Evolutionary conservation across 2,329 filamentous ascomycete genomes (phyloP).

Genomic region (Fusarium veterinarium): DNA sequence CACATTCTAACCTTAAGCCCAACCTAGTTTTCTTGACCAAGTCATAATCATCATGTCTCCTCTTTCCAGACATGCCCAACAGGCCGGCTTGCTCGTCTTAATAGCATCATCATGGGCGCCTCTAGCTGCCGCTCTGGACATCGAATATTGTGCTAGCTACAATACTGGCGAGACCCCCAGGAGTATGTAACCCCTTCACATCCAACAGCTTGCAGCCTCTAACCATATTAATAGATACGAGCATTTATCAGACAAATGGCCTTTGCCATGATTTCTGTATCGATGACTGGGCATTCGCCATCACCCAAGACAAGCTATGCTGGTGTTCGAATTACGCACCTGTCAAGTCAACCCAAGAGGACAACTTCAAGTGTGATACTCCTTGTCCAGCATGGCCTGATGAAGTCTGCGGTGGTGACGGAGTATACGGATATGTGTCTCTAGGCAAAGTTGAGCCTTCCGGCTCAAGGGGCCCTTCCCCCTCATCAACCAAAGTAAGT

Average conservation of each 20-base stretch:
- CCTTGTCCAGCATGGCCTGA: slow-evolving; percentile 75
- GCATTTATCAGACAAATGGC: slow-evolving; percentile 75
- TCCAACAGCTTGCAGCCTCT: not conserved
- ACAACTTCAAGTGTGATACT: slow-evolving; percentile 62
- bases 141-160: slow-evolving; percentile 51
- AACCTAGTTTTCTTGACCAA: slow-evolving; percentile 22
- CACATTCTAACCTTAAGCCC: slow-evolving; percentile 16
- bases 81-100: slow-evolving; percentile 40
- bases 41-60: slow-evolving; percentile 38
- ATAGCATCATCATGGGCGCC: slow-evolving; percentile 41
- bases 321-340: slow-evolving; percentile 82
- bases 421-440: slow-evolving; percentile 73
- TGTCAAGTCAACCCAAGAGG: slow-evolving; percentile 53
- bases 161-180: slow-evolving; percentile 50
- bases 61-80: slow-evolving; percentile 30
- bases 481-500: slow-evolving; percentile 48
- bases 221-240: slow-evolving; percentile 55
- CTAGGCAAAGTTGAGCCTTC: slow-evolving; percentile 62
- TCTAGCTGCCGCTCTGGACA: slow-evolving; percentile 42
- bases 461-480: slow-evolving; percentile 60
- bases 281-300: slow-evolving; percentile 70
- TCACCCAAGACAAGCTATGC: slow-evolving; percentile 73
- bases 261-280: slow-evolving; percentile 72
- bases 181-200: slow-evolving; percentile 45
- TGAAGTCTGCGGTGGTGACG: slow-evolving; percentile 73